Base-by-base conservation (phyloP, 805 yeast species). In the Pichia insulana region DNA sequence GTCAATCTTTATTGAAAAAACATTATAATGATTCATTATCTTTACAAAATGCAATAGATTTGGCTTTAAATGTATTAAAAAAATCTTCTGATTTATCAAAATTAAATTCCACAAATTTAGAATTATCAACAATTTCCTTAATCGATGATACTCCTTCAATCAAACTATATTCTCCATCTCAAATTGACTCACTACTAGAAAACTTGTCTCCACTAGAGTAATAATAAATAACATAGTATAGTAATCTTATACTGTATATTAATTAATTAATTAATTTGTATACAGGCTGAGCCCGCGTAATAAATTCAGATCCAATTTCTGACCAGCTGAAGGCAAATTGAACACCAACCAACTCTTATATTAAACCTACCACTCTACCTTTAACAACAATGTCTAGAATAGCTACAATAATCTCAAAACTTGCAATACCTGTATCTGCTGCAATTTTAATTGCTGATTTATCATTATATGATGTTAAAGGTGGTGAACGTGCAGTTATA, bases 401-500 rank as follows among this genome's bases (percentile, higher is more conserved):
- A 25, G 69, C 67, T 30, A 71, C 68, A 39, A 40, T 58, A 18
- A 56, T 68, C 46, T 63, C 73, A 33, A 63, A 56, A 53, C 61
- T 84, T 44, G 90, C 90, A 3, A 61, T 82, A 30, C 92, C 92
- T 9, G 72, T 74, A 3, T 89, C 89, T 55, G 57, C 80, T 12
- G 80, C 83, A 17, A 60, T 80, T 40, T 70, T 86, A 30, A 79
- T 83, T 10, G 83, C 81, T 8, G 90, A 87, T 58, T 77, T 83
- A 54, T 80, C 97, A 25, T 69, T 92, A 66, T 92, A 87, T 61
- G 97, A 92, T 58, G 98, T 92, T 31, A 80, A 83, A 58, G 98
- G 98, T 46, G 98, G 98, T 43, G 76, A 85, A 45, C 74, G 98
- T 61, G 98, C 97, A 19, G 95, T 92, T 41, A 83, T 92, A 49